Evolutionary conservation across 441 rosid species (phyloP).

Genomic region (Isatis lusitanica): DNA sequence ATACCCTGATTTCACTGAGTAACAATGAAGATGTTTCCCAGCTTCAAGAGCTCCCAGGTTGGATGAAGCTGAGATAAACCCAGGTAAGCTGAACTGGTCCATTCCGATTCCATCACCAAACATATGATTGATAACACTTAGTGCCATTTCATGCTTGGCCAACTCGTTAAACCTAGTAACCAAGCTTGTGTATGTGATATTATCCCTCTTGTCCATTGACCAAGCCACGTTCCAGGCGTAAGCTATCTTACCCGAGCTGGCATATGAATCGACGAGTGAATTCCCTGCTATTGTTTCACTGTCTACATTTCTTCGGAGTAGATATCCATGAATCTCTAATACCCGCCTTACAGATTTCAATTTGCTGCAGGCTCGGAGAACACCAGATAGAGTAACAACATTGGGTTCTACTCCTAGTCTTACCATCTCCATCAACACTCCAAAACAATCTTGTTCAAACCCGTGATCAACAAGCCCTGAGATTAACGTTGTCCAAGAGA

Average conservation of each 20-base stretch:
- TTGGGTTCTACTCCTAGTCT: conserved; percentile 53
- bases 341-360: conserved; percentile 33
- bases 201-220: conserved; percentile 51
- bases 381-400: conserved; percentile 48
- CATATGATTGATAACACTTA: conserved; percentile 44
- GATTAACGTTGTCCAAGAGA: conserved; percentile 75
- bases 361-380: conserved; percentile 49
- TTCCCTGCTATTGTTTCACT: conserved; percentile 45
- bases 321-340: conserved; percentile 52
- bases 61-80: conserved; percentile 59
- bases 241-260: conserved; percentile 44
- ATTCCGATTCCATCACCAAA: conserved; percentile 43
- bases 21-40: conserved; percentile 56
- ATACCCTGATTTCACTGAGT: conserved; percentile 47
- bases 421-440: conserved; percentile 48
- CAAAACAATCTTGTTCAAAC: conserved; percentile 41
- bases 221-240: conserved; percentile 49
- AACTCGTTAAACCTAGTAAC: conserved; percentile 63
- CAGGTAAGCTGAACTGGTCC: conserved; percentile 57
- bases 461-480: conserved; percentile 58
- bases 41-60: conserved; percentile 40
- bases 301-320: conserved; percentile 42
- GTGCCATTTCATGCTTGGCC: conserved; percentile 50
- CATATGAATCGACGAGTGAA: conserved; percentile 67
- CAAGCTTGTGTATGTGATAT: conserved; percentile 59